Evolutionary conservation across 352 stramenopile species (phyloP).

Genomic region (Pythium aphanidermatum): DNA sequence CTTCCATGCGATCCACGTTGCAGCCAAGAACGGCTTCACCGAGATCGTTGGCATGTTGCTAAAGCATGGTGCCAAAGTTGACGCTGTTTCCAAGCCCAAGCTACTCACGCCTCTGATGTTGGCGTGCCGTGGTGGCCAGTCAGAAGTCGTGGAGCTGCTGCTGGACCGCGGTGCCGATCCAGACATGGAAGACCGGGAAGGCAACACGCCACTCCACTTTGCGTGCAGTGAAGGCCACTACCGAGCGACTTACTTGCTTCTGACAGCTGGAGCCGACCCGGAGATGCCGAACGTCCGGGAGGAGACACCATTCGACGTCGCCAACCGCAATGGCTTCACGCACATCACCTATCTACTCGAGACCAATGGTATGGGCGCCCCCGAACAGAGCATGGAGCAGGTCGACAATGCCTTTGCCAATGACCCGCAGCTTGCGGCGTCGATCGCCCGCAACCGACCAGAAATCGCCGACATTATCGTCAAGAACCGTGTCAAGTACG

Average conservation of each 20-base stretch:
- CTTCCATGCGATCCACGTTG: constrained; percentile 53
- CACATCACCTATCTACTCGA: constrained; percentile 77
- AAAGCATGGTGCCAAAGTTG: constrained; percentile 33
- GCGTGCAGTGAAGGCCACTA: constrained; percentile 70
- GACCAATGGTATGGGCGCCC: constrained; percentile 60
- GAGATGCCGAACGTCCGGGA: constrained; percentile 81
- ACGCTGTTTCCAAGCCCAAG: constrained; percentile 34
- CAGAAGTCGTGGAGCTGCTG: constrained; percentile 61
- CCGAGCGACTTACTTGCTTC: constrained; percentile 64
- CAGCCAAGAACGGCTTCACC: constrained; percentile 42
- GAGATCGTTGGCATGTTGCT: constrained; percentile 44
- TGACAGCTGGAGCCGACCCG: constrained; percentile 77
- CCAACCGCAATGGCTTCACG: constrained; percentile 49
- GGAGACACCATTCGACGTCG: constrained; percentile 77
- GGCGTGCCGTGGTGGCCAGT: constrained; percentile 44
- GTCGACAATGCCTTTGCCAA: constrained; percentile 61
- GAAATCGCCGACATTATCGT: constrained; percentile 70
- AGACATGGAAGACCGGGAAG: constrained; percentile 66
- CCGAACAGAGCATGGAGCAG: constrained; percentile 43
- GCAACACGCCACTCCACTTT: constrained; percentile 81
- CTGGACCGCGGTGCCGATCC: constrained; percentile 69
- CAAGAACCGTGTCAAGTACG: constrained; percentile 77
- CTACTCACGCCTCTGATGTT: constrained; percentile 70
- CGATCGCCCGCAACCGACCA: constrained; percentile 53
- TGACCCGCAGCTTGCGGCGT: constrained; percentile 53